phyloP scores from a whole-genome alignment of 345 rosid species.

The Populus alba region DNA sequence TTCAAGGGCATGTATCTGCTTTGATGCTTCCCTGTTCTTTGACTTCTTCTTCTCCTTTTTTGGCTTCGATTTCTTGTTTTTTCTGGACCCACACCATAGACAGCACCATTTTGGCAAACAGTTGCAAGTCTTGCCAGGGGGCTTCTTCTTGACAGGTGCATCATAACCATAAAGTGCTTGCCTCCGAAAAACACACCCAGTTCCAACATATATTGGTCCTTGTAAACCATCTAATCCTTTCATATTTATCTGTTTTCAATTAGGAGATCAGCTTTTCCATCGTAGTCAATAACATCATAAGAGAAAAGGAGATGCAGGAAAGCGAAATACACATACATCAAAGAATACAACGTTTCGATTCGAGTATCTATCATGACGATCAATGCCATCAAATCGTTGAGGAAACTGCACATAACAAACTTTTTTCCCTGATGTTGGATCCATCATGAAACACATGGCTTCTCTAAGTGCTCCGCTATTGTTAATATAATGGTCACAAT shows the following conservation, averaged over 20 bases:
- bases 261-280: conserved; percentile 6
- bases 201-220: conserved; percentile 97
- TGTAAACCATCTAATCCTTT: conserved; percentile 97
- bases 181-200: conserved; percentile 97
- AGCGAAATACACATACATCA: conserved; percentile 57
- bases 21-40: conserved; percentile 70
- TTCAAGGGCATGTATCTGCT: conserved; percentile 88
- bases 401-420: conserved; percentile 98
- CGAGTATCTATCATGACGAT: conserved; percentile 93
- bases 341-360: conserved; percentile 92
- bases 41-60: conserved; percentile 62
- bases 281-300: background rate
- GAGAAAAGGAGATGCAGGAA: background rate
- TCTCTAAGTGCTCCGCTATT: conserved; percentile 93
- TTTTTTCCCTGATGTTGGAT: conserved; percentile 81
- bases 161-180: conserved; percentile 88
- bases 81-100: conserved; percentile 65
- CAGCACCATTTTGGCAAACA: conserved; percentile 97
- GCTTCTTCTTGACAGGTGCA: conserved; percentile 87
- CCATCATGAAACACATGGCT: conserved; percentile 99
- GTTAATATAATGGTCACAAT: conserved; percentile 95
- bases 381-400: conserved; percentile 98
- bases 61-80: conserved; percentile 64
- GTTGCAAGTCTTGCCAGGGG: conserved; percentile 86
- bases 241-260: conserved; percentile 77